Base-by-base conservation (phyloP, 2,329 filamentous ascomycete species). In the Aspergillus ustus region DNA sequence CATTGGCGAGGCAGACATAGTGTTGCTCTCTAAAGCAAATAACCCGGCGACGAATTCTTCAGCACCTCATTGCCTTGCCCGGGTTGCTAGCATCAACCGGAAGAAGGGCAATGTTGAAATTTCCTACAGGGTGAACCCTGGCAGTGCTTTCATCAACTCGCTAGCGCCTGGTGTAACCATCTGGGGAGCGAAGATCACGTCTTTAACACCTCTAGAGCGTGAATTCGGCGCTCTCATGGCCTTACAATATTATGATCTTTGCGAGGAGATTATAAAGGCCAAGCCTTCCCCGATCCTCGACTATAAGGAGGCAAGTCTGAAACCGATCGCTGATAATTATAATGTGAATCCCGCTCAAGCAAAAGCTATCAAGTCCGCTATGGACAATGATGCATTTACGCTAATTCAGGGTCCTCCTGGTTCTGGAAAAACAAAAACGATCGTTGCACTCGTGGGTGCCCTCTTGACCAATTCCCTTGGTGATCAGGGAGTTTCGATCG, bases 351-450 rank as follows among this genome's bases (percentile, higher is more conserved):
- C 83, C 46, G 95, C 93, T 6, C 95, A 99, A 74, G 92, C 94
- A 3, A 91, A 91, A 75, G 95, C 95, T 7, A 92, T 99, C 63
- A 87, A 95, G 66, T 96, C 94, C 57, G 94, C 93, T 13, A 86
- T 93, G 60, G 93, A 96, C 71, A 99, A 99, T 69, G 95, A 98
- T 77, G 96, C 92, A 0, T 99, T 99, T 73, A 98, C 95, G 3
- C 82, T 99, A 63, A 93, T 99, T 69, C 95, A 99, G 79, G 95
- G 92, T 59, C 95, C 95, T 54, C 95, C 95, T 1, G 95, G 95
- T 76, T 97, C 95, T 4, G 95, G 94, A 72, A 99, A 99, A 80
- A 99, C 95, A 0, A 99, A 99, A 76, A 99, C 95, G 0, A 99
- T 99, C 63, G 87, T 96, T 59, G 95, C 94, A 34, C 96, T 99